Evolutionary conservation across 208 protist genomes (phyloP).

Genomic region (Crithidia bombi): DNA sequence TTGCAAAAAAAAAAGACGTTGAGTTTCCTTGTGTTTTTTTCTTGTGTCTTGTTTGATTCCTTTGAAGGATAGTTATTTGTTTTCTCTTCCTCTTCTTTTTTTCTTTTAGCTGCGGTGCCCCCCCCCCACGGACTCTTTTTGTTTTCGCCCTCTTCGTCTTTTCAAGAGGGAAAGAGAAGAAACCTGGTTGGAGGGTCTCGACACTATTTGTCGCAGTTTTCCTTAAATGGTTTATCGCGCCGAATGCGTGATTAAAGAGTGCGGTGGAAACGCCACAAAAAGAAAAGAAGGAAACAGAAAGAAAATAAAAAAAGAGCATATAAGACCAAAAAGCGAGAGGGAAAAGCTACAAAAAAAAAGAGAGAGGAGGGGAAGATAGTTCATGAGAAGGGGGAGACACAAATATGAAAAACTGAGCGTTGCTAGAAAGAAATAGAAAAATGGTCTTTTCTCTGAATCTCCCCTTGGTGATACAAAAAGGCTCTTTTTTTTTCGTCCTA

Average conservation of each 20-base stretch:
- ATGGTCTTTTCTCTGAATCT: constrained; percentile 1
- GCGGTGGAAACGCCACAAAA: constrained; percentile 25
- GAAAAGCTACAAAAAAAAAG: constrained; percentile 29
- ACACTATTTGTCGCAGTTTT: too few relatives aligned
- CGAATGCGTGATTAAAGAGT: constrained; percentile 15
- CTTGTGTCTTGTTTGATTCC: background rate
- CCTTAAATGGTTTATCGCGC: constrained; percentile 18
- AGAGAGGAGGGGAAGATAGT: constrained; percentile 16
- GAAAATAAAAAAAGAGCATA: constrained; percentile 18
- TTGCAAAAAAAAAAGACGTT: constrained; percentile 4
- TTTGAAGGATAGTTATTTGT: background rate
- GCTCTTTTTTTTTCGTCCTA: constrained; percentile 6
- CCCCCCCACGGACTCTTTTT: constrained; percentile 11
- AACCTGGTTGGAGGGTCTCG: constrained; percentile 6
- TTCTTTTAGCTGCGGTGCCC: constrained; percentile 17
- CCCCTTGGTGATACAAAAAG: background rate
- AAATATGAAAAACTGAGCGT: constrained; percentile 8
- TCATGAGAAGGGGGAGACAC: constrained; percentile 22
- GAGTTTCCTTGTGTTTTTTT: constrained; percentile 8
- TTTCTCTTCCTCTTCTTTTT: too few relatives aligned
- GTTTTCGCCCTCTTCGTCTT: too few relatives aligned
- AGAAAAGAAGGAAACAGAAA: constrained; percentile 23
- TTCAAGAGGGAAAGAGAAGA: too few relatives aligned
- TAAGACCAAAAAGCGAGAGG: constrained; percentile 20
- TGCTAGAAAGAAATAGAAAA: too few relatives aligned